Evolutionary conservation across 495 filamentous ascomycete genomes (phyloP), one percentile per base, ranked within the genome.

Genomic region (Penicillium mononematosum): DNA sequence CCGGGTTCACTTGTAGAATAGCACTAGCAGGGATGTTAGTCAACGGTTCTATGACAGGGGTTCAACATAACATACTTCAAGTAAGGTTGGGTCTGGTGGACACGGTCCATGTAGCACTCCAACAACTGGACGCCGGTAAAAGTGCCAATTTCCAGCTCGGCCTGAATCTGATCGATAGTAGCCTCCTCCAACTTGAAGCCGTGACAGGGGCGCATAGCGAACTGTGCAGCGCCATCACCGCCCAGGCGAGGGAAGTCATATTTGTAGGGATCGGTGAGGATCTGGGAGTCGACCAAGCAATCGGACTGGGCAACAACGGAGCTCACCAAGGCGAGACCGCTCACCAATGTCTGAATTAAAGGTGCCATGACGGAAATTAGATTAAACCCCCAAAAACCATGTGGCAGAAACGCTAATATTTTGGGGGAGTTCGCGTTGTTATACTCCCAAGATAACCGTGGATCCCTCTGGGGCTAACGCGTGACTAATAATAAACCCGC

Each of bases 151-250:
- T 32, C 53, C 66, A 84, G 66, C 2, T 66, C 62, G 7, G 54
- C 53, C 60, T 85, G 83, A 38, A 85, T 70, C 14, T 80, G 67
- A 62, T 85, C 83, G 34, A 85, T 81, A 31, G 72, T 78, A 12
- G 84, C 79, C 60, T 90, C 87, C 67, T 87, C 85, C 31, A 90
- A 70, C 42, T 76, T 73, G 58, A 88, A 70, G 24, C 80, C 81
- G 53, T 81, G 72, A 69, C 87, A 90, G 10, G 58, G 64, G 3
- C 79, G 80, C 85, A 90, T 87, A 25, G 81, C 79, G 59, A 85
- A 83, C 39, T 76, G 59, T 14, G 55, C 64, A 22, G 67, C 58
- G 16, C 73, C 71, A 53, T 60, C 53, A 44, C 61, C 60, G 20
- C 70, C 61, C 53, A 72, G 53, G 12, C 60, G 48, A 16, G 79